phyloP scores from a whole-genome alignment of 768 basidiomycete species.

The Clitopilus passeckerianus region DNA sequence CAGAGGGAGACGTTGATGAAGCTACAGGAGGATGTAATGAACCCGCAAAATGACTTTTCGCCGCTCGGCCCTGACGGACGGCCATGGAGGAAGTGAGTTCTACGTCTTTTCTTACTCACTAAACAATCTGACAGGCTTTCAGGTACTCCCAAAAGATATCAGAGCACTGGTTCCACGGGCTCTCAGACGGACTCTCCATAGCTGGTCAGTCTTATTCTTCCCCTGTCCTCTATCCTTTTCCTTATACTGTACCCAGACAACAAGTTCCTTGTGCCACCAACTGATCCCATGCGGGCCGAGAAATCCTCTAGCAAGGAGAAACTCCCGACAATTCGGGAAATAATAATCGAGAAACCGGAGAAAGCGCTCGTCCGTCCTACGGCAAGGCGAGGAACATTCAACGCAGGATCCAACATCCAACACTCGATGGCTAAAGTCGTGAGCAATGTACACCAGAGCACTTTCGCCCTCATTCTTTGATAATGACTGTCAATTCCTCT shows the following conservation, averaged over 20 bases:
- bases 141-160: constrained; percentile 56
- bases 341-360: neutral
- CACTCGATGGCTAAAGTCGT: constrained; percentile 52
- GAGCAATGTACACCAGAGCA: constrained; percentile 17
- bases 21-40: constrained; percentile 33
- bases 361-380: neutral
- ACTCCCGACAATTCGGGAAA: constrained; percentile 1
- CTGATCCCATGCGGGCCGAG: constrained; percentile 1
- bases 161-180: constrained; percentile 63
- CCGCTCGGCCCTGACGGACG: constrained; percentile 55
- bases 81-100: constrained; percentile 55
- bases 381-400: constrained; percentile 24
- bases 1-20: constrained; percentile 44
- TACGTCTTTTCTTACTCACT: constrained; percentile 3
- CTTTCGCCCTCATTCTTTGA: constrained; percentile 19
- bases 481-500: neutral
- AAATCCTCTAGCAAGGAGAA: neutral
- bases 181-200: constrained; percentile 49
- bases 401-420: constrained; percentile 40
- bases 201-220: constrained; percentile 31
- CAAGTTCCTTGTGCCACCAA: constrained; percentile 9
- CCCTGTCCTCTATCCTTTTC: neutral
- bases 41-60: constrained; percentile 41
- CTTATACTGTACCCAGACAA: constrained; percentile 4
- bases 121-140: neutral